Percentiles rank a stretch among this genome's conserved stretches.
phyloP scores from a whole-genome alignment of 306 rosid species.

The Trifolium repens region DNA sequence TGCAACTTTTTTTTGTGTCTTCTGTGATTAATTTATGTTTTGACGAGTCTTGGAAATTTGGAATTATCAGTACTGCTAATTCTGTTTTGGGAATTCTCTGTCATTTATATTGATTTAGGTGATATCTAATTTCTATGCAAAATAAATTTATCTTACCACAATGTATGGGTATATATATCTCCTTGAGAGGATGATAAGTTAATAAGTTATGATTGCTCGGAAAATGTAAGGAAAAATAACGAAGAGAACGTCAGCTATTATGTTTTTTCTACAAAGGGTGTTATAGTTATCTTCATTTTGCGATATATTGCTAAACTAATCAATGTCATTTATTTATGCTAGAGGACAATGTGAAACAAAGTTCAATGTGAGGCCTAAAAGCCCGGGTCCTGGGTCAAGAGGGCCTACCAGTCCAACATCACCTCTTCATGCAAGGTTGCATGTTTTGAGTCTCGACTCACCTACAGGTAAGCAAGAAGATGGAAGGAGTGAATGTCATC shows the following conservation, averaged over 20 bases:
- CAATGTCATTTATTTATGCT: conserved; percentile 44
- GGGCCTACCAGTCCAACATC: conserved; percentile 94
- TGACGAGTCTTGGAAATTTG: conserved; percentile 22
- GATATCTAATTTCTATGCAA: conserved; percentile 8
- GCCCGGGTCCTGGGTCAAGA: conserved; percentile 84
- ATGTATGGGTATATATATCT: background rate
- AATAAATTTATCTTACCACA: background rate
- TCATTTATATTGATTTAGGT: background rate
- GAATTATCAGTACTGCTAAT: background rate
- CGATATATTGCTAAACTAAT: conserved; percentile 37
- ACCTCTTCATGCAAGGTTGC: conserved; percentile 75
- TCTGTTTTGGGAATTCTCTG: background rate
- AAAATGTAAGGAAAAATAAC: conserved; percentile 18
- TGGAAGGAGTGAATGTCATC: conserved; percentile 75
- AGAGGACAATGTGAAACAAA: conserved; percentile 70
- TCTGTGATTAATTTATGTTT: background rate
- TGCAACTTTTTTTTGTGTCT: background rate
- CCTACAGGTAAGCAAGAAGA: conserved; percentile 79
- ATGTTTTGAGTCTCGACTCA: conserved; percentile 66
- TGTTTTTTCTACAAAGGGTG: background rate
- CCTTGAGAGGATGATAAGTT: conserved; percentile 9
- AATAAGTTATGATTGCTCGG: conserved; percentile 10
- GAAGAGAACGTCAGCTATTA: background rate
- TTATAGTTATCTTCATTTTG: conserved; percentile 30
- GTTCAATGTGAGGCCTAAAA: conserved; percentile 59